These are phyloP conservation scores for Xylaria venustula DNA, from an alignment of 495 filamentous ascomycete genomes.

Conservation along the genomic window DNA sequence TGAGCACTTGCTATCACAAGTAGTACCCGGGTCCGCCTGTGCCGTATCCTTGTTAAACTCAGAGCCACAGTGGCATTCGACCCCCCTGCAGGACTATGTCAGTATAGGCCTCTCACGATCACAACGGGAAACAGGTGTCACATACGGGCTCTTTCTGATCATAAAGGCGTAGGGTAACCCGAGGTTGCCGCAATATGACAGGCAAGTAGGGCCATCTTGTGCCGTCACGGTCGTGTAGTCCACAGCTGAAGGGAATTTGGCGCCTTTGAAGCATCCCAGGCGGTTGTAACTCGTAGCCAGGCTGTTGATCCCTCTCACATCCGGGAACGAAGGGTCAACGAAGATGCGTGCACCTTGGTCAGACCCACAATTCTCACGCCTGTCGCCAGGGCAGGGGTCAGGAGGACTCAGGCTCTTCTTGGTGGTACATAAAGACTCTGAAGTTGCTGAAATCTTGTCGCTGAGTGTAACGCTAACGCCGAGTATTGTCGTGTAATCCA, in stretches of 20 bases:
- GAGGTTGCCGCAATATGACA: constrained; percentile 10
- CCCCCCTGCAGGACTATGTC: not conserved
- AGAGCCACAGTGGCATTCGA: constrained; percentile 1
- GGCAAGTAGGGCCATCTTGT: not conserved
- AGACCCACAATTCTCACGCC: constrained; percentile 10
- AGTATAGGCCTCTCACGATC: not conserved
- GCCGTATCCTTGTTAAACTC: not conserved
- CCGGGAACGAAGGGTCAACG: constrained; percentile 10
- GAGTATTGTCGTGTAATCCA: not conserved
- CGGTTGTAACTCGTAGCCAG: not conserved
- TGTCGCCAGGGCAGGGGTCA: not conserved
- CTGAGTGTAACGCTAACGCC: not conserved
- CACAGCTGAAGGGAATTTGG: not conserved
- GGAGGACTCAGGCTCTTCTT: not conserved
- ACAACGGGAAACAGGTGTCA: not conserved
- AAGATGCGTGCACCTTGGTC: constrained; percentile 3
- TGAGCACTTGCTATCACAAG: not conserved
- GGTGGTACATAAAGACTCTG: not conserved
- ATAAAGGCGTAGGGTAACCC: not conserved
- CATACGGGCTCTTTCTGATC: not conserved
- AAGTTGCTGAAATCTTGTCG: not conserved
- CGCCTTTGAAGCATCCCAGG: constrained; percentile 8
- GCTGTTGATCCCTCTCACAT: not conserved
- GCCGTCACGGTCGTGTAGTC: not conserved
- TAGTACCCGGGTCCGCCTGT: not conserved